Base-by-base conservation (phyloP, 2,329 filamentous ascomycete genomes). In the Aspergillus vadensis region DNA sequence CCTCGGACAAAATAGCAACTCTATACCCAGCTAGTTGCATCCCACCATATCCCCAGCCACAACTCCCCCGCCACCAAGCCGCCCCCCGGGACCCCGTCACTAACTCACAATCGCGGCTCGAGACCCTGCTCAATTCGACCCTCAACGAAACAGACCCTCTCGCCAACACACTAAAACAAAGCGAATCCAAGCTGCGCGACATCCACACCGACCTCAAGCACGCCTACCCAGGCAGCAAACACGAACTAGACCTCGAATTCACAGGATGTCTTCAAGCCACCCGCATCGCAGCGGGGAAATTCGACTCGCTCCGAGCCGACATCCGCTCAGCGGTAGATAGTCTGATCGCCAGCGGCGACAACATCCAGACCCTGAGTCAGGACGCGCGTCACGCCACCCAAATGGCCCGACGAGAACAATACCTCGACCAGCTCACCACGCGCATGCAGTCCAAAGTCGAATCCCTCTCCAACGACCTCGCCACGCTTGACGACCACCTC, bases 181-280 rank as follows among this genome's bases (percentile, higher is more conserved):
- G 69, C 58, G 72, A 75, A 51, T 65, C 65, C 55, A 67, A 67
- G 48, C 69, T 77, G 9, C 65, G 61, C 27, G 65, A 65, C 21
- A 58, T 75, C 17, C 69, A 75, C 41, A 44, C 60, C 0, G 65
- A 68, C 15, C 58, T 77, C 6, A 70, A 70, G 50, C 58, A 60
- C n/a, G 62, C 61, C 27, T 71, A 74, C 48, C 69, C 72, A 14
- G 68, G 69, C 21, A 70, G 62, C 2, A 71, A 69, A 25, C 64
- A 77, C 51, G 74, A 75, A n/a, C 69, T 77, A 1, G 69, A 74
- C 14, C 72, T 77, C 10, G 75, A 77, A 59, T 77, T 76, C 57
- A 66, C 70, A 51, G 74, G 75, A 52, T 71, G 72, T 60, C 67
- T 69, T 61, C 61, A 68, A 50, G 74, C 74, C 15, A 65, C 73